Evolutionary conservation across 208 protist genomes (phyloP).

Genomic region (Crithidia acanthocephali): DNA sequence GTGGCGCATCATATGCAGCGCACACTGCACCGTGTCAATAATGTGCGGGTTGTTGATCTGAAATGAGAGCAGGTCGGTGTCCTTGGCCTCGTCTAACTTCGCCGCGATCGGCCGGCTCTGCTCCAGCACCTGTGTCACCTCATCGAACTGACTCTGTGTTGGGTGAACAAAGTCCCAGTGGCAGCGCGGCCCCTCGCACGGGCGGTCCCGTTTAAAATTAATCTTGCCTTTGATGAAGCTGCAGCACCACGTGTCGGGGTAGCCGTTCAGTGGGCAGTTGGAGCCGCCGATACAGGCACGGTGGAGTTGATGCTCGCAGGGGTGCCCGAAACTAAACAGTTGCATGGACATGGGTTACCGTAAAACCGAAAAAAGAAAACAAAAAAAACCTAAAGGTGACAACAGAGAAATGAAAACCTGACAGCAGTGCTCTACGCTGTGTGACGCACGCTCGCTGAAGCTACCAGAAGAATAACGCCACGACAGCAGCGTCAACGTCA

Average conservation of each 20-base stretch:
- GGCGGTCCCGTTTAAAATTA: slow-evolving; percentile 92
- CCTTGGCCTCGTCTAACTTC: slow-evolving; percentile 80
- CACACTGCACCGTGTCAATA: slow-evolving; percentile 89
- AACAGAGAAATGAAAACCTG: no score
- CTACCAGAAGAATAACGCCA: background rate
- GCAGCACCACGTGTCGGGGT: slow-evolving; percentile 90
- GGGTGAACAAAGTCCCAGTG: slow-evolving; percentile 90
- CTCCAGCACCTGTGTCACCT: slow-evolving; percentile 84
- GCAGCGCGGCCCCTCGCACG: slow-evolving; percentile 84
- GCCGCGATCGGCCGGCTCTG: slow-evolving; percentile 79
- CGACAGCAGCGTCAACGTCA: background rate
- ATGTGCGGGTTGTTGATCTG: slow-evolving; percentile 79
- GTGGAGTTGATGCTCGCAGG: slow-evolving; percentile 89
- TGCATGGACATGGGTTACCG: slow-evolving; percentile 67
- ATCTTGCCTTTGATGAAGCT: slow-evolving; percentile 93
- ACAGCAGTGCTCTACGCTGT: no score
- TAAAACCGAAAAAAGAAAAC: slow-evolving; percentile 11
- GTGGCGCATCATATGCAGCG: slow-evolving; percentile 87
- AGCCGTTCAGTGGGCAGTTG: slow-evolving; percentile 88
- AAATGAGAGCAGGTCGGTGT: slow-evolving; percentile 74
- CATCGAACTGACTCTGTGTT: slow-evolving; percentile 81
- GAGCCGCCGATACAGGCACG: slow-evolving; percentile 84
- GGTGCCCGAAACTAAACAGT: slow-evolving; percentile 90
- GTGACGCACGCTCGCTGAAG: no score
- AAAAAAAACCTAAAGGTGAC: slow-evolving; percentile 8